Base-by-base conservation (phyloP, 805 yeast genomes). In the Starmerella ratchasimensis region DNA sequence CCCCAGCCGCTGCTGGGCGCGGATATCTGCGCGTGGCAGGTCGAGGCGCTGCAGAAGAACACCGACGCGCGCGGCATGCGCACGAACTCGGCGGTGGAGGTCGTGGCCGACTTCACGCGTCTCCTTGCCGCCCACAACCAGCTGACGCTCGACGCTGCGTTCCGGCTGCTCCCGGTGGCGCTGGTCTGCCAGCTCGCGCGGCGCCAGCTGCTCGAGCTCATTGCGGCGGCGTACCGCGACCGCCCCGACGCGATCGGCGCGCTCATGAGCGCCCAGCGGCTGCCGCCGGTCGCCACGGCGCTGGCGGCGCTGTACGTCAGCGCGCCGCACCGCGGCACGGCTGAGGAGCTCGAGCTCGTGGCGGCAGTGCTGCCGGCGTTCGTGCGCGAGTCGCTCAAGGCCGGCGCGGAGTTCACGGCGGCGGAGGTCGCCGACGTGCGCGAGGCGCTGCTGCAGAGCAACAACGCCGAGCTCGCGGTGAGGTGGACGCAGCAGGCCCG, bases 21-120 rank as follows among this genome's bases (percentile, higher is more conserved):
- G 5, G 53, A 55, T 23, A 37, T 56, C 1, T 49, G 55, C 31
- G 43, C 38, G 4, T 44, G 49, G 41, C 60, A 56, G 38, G 34
- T 53, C 11, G 36, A 28, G 3, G 34, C 31, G 21, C 40, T 51
- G 4, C 35, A 11, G 1, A 16, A 27, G 1, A 34, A 38, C 3
- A 43, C 42, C 45, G 29, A 19, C 4, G 13, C 13, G 8, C 26
- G 24, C 6, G 37, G 36, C 7, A 29, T 51, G 16, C 27, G 33
- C 26, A 30, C 44, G 11, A 46, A 34, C 18, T 37, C 45, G 11
- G 49, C 45, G 25, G 47, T 45, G 23, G 55, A 51, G 34, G 21
- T 50, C 16, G 38, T 43, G 11, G 30, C 41, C 7, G 31, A 39
- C 14, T 19, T 42, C 13, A 33, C 42, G 13, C 21, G 20, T 5